phyloP scores from a whole-genome alignment of 1,284 basidiomycete genomes.

The Mycena sp. region DNA sequence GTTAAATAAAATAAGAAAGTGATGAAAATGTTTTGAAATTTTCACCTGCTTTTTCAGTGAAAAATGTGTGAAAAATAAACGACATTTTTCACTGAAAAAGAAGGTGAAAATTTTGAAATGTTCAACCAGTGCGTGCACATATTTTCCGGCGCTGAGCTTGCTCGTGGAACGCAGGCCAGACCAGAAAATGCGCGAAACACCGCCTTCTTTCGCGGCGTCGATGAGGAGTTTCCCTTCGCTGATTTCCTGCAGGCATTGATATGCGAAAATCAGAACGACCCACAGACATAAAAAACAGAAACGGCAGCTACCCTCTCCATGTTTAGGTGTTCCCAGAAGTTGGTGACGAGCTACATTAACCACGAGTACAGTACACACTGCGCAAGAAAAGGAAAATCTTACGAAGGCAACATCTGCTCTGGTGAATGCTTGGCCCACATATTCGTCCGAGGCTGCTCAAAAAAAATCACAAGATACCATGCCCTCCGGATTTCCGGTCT shows the following conservation, averaged over 20 bases:
- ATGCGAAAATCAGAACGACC: no score
- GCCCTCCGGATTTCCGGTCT: no score
- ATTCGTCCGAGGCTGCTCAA: no score
- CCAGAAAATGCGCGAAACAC: conserved; percentile 12
- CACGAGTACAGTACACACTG: background rate
- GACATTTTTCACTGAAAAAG: no score
- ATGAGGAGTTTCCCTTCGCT: conserved; percentile 13
- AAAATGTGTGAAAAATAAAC: no score
- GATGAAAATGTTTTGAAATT: no score
- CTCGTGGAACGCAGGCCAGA: conserved; percentile 2
- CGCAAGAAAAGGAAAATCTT: background rate
- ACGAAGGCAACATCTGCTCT: conserved; percentile 22
- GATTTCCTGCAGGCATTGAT: conserved; percentile 11
- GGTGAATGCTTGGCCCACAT: conserved; percentile 20
- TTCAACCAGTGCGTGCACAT: no score
- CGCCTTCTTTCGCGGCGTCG: conserved; percentile 13
- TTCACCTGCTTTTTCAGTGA: no score
- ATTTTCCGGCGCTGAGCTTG: conserved; percentile 1
- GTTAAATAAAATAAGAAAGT: no score
- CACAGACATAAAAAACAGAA: no score
- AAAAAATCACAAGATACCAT: no score
- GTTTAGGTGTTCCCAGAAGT: conserved; percentile 13
- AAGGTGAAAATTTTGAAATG: no score
- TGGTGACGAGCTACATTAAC: conserved; percentile 1
- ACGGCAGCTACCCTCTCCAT: background rate